Conservation (phyloP, 2,329 filamentous ascomycete species). For the Diplodia intermedia region DNA sequence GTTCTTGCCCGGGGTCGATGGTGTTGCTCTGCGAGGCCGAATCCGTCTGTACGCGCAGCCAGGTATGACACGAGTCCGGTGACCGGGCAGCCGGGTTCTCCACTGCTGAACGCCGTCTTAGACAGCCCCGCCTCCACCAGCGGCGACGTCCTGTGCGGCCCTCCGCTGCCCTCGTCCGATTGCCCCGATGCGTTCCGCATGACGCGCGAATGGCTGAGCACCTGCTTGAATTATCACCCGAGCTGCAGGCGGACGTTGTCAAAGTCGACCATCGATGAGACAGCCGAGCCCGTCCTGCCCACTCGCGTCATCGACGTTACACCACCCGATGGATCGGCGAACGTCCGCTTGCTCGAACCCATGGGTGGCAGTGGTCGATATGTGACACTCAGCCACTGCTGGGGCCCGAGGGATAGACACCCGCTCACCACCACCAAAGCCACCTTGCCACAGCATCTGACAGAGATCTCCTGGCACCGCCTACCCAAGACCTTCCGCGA, state of each 20-base stretch:
- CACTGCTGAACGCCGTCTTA: constrained; percentile 35
- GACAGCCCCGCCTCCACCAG: constrained; percentile 37
- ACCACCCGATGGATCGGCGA: constrained; percentile 32
- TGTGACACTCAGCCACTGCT: constrained; percentile 38
- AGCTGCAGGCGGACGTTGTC: constrained; percentile 37
- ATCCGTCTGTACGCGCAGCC: constrained; percentile 36
- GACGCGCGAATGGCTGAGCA: constrained; percentile 37
- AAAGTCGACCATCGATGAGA: constrained; percentile 32
- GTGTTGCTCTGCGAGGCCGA: constrained; percentile 34
- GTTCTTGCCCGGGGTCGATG: constrained; percentile 38
- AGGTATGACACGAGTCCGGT: constrained; percentile 34
- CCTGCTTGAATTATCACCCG: constrained; percentile 36
- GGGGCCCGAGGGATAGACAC: constrained; percentile 36
- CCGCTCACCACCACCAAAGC: constrained; percentile 38
- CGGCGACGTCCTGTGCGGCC: constrained; percentile 37
- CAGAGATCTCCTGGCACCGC: constrained; percentile 35
- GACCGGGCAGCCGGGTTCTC: constrained; percentile 12
- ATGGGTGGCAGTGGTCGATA: constrained; percentile 23
- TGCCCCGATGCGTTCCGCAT: constrained; percentile 39
- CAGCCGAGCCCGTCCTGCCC: constrained; percentile 35
- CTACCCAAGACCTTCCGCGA: constrained; percentile 34
- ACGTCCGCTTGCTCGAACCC: constrained; percentile 37
- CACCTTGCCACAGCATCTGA: constrained; percentile 33
- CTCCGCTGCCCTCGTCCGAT: constrained; percentile 37
- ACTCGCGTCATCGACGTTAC: constrained; percentile 37